phyloP scores from a whole-genome alignment of 495 filamentous ascomycete genomes.

The Monascus purpureus region DNA sequence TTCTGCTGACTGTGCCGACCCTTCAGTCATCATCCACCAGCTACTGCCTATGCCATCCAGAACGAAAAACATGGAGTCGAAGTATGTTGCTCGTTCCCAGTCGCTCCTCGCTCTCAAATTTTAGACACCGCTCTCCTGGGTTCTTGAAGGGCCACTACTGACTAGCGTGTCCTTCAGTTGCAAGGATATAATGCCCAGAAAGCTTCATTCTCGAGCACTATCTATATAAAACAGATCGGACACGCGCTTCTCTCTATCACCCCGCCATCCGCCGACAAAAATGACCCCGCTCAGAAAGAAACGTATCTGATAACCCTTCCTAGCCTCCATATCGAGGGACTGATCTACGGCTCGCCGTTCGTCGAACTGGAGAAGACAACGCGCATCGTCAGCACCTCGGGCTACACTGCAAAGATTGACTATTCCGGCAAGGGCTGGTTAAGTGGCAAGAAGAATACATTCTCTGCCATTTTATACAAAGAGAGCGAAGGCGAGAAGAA shows the following conservation, averaged over 20 bases:
- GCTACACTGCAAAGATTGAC: constrained; percentile 84
- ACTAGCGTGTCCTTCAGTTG: constrained; percentile 31
- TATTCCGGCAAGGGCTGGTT: constrained; percentile 90
- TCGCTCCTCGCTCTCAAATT: neutral
- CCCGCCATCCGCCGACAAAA: constrained; percentile 34
- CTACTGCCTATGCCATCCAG: constrained; percentile 84
- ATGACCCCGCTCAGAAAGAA: constrained; percentile 38
- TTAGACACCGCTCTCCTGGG: neutral
- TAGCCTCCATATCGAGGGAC: constrained; percentile 81
- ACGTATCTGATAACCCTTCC: constrained; percentile 86
- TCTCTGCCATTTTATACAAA: constrained; percentile 65
- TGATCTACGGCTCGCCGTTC: constrained; percentile 82
- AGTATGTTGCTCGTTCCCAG: constrained; percentile 16
- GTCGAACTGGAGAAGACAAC: constrained; percentile 75
- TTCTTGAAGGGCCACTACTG: too few species aligned
- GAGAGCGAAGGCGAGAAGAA: constrained; percentile 61
- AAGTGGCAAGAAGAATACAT: constrained; percentile 87
- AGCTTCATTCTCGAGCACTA: constrained; percentile 81
- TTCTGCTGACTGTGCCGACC: neutral
- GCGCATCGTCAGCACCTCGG: constrained; percentile 72
- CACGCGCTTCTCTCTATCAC: constrained; percentile 77
- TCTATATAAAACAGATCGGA: constrained; percentile 91
- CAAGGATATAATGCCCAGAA: constrained; percentile 98
- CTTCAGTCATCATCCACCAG: constrained; percentile 86
- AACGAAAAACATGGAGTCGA: constrained; percentile 73